Evolutionary conservation across 2,329 filamentous ascomycete species (phyloP).

Genomic region (Drechslera avenae): DNA sequence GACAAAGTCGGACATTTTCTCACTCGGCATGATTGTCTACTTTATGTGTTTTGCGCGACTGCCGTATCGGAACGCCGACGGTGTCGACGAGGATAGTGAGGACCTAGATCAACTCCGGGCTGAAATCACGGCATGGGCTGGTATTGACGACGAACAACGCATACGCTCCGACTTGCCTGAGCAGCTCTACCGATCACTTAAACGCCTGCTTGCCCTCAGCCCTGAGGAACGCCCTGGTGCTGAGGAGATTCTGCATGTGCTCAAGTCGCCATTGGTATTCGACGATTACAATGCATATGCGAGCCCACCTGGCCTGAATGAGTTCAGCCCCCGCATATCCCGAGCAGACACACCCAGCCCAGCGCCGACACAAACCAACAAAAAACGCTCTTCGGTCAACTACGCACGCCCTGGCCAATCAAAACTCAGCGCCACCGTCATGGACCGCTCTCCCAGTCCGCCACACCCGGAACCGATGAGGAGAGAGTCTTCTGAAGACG

Average conservation of each 20-base stretch:
- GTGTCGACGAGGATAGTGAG: slow-evolving; percentile 87
- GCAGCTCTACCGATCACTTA: slow-evolving; percentile 83
- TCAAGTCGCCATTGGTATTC: slow-evolving; percentile 67
- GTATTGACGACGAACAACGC: slow-evolving; percentile 78
- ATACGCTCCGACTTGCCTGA: slow-evolving; percentile 82
- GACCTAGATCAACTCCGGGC: slow-evolving; percentile 82
- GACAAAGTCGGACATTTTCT: slow-evolving; percentile 98
- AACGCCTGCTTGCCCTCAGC: slow-evolving; percentile 77
- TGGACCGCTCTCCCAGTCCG: slow-evolving; percentile 45
- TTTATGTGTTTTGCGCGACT: slow-evolving; percentile 95
- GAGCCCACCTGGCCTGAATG: slow-evolving; percentile 40
- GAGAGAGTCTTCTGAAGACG: slow-evolving; percentile 33
- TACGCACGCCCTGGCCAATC: slow-evolving; percentile 41
- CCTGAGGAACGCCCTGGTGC: slow-evolving; percentile 80
- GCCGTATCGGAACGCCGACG: slow-evolving; percentile 83
- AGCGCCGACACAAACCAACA: slow-evolving; percentile 28
- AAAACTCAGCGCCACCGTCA: slow-evolving; percentile 40
- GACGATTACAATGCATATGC: slow-evolving; percentile 53
- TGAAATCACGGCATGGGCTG: slow-evolving; percentile 86
- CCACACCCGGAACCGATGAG: slow-evolving; percentile 22
- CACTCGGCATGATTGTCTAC: slow-evolving; percentile 95
- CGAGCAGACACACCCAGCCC: slow-evolving; percentile 51
- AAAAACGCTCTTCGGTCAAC: slow-evolving; percentile 32
- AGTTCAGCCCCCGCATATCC: slow-evolving; percentile 50
- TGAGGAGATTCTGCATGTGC: slow-evolving; percentile 79